Percentiles rank a stretch among this genome's conserved stretches.
phyloP scores from a whole-genome alignment of 768 basidiomycete species.

The Serendipita sp. region DNA sequence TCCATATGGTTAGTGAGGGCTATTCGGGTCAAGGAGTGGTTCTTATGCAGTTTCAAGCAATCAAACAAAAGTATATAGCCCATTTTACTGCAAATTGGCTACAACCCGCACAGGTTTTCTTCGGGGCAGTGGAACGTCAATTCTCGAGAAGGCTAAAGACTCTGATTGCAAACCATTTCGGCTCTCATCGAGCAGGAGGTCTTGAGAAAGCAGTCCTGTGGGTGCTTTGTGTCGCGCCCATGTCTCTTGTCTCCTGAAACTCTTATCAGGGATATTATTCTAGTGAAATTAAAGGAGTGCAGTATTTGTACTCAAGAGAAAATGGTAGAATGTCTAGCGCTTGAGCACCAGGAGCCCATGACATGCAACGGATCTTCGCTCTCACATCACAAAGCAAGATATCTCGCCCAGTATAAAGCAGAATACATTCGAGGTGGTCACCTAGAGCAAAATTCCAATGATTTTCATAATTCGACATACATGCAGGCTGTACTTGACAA shows the following conservation, averaged over 20 bases:
- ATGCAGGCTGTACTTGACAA: not conserved
- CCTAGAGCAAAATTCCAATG: too few species aligned
- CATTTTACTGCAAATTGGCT: constrained; percentile 11
- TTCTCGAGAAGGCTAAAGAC: constrained; percentile 26
- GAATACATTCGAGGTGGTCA: not conserved
- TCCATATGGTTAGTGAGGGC: constrained; percentile 21
- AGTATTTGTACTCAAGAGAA: constrained; percentile 25
- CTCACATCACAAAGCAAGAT: constrained; percentile 31
- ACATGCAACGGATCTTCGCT: constrained; percentile 40
- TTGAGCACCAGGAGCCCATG: constrained; percentile 32
- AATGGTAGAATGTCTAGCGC: constrained; percentile 33
- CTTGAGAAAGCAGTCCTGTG: constrained; percentile 35
- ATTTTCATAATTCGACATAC: too few species aligned
- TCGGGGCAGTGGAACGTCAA: constrained; percentile 24
- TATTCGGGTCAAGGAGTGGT: not conserved
- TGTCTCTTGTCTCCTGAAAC: not conserved
- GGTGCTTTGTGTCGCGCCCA: constrained; percentile 12
- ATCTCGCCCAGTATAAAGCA: constrained; percentile 26
- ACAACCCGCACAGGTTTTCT: constrained; percentile 32
- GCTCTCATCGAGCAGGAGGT: constrained; percentile 34
- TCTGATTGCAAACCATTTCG: constrained; percentile 37
- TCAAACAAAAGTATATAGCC: constrained; percentile 5
- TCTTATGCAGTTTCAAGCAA: not conserved
- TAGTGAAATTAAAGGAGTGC: constrained; percentile 34
- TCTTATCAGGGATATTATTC: constrained; percentile 29